These are phyloP conservation scores for Cydonia oblonga DNA, from an alignment of 331 rosid species.

Conservation along the genomic window DNA sequence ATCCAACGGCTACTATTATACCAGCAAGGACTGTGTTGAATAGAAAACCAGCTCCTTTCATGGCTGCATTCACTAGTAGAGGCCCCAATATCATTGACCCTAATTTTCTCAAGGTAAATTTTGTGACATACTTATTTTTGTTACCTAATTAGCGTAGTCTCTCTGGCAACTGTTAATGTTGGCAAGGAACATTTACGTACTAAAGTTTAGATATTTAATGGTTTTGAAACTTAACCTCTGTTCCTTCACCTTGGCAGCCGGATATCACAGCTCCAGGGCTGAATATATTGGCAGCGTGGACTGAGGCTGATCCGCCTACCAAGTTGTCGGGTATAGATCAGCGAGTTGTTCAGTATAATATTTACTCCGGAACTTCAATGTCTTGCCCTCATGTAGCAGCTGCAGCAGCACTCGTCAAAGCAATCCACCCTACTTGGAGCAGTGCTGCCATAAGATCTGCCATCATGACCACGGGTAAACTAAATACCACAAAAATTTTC, in stretches of 20 bases:
- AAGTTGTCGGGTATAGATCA: conserved; percentile 34
- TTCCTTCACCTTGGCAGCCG: conserved; percentile 43
- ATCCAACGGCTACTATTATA: conserved; percentile 48
- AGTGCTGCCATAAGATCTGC: conserved; percentile 85
- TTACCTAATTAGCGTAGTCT: no score
- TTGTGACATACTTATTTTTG: neutral
- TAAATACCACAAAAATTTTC: neutral
- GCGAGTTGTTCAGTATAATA: conserved; percentile 52
- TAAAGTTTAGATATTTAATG: neutral
- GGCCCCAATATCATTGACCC: conserved; percentile 83
- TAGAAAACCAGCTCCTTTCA: conserved; percentile 76
- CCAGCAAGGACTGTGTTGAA: conserved; percentile 51
- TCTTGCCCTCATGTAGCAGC: conserved; percentile 88
- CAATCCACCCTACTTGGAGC: conserved; percentile 77
- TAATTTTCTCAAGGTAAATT: conserved; percentile 56
- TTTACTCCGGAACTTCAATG: conserved; percentile 89
- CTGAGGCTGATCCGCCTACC: conserved; percentile 59
- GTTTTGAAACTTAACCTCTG: neutral
- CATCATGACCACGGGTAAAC: conserved; percentile 79
- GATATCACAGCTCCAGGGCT: conserved; percentile 96
- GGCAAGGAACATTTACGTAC: no score
- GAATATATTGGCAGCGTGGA: conserved; percentile 92
- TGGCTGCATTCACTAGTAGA: conserved; percentile 76
- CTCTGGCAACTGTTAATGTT: no score
- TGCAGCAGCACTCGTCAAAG: conserved; percentile 62